Percentiles rank a stretch among this genome's conserved stretches.
Evolutionary conservation across 169 alveolate species (phyloP).

Genomic region (Eimeria acervulina): DNA sequence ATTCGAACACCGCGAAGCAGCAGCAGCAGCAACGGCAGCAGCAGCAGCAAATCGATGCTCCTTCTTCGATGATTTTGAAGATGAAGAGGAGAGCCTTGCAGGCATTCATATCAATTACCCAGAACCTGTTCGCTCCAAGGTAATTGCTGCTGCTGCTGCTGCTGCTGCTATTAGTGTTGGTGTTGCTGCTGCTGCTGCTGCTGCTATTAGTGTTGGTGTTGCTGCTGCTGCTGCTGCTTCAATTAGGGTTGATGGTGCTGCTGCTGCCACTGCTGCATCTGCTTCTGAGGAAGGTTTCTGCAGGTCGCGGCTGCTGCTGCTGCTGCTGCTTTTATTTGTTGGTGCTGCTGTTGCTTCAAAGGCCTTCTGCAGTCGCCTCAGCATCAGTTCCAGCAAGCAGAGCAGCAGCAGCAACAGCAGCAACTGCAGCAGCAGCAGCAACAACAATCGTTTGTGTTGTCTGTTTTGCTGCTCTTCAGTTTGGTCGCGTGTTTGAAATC

Average conservation of each 20-base stretch:
- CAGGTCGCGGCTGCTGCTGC: neutral
- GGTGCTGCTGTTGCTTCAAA: neutral
- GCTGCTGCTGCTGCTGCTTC: too few relatives aligned
- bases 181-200: too few relatives aligned
- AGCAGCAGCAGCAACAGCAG: conserved; percentile 14
- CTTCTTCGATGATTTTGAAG: conserved; percentile 29
- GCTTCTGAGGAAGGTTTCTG: neutral
- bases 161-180: too few relatives aligned
- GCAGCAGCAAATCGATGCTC: too few relatives aligned
- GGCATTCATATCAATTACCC: neutral
- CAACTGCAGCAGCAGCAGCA: neutral
- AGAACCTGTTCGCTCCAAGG: conserved; percentile 4
- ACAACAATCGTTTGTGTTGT: neutral
- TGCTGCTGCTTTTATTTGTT: too few relatives aligned
- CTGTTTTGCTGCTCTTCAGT: neutral
- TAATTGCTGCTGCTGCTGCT: conserved; percentile 7
- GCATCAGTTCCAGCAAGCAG: too few relatives aligned
- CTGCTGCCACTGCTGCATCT: too few relatives aligned
- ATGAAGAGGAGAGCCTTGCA: conserved; percentile 4
- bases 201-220: too few relatives aligned
- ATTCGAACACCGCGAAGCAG: too few relatives aligned
- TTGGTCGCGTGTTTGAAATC: conserved; percentile 5
- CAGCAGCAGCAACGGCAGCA: too few relatives aligned
- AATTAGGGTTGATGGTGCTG: too few relatives aligned
- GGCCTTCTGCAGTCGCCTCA: neutral